A percentile compares a stretch with the other conserved stretches of the same genome.
phyloP scores from a whole-genome alignment of 2,329 filamentous ascomycete genomes.

The Septoria petroselini region DNA sequence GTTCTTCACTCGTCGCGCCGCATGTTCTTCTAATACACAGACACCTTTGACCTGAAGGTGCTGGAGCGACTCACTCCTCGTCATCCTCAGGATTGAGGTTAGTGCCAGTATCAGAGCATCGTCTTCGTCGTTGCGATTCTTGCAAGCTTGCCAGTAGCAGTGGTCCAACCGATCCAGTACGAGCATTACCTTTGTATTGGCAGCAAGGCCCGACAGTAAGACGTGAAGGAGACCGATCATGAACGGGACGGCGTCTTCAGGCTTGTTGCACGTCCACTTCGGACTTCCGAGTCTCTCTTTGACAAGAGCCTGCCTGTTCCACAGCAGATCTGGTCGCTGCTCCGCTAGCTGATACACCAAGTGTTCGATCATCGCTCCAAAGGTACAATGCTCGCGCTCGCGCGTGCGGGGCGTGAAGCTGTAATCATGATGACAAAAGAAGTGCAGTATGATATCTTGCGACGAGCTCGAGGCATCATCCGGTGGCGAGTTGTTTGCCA shows the following conservation, averaged over 20 bases:
- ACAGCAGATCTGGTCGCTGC: neutral
- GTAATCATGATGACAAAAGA: neutral
- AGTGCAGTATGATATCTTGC: neutral
- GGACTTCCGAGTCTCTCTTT: no score
- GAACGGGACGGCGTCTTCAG: neutral
- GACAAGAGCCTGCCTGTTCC: neutral
- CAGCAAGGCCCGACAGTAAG: neutral
- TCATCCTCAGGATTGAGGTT: no score
- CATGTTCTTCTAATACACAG: no score
- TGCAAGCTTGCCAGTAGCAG: neutral
- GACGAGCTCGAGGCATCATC: no score
- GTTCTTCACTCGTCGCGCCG: no score
- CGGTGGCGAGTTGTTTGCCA: no score
- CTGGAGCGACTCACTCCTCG: no score
- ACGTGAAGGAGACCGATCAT: neutral
- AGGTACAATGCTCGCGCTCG: neutral
- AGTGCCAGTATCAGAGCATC: no score
- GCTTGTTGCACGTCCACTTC: neutral
- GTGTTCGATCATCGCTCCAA: neutral
- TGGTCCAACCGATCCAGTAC: neutral
- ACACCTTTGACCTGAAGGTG: no score
- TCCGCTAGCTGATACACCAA: neutral
- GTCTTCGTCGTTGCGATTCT: neutral
- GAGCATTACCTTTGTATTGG: neutral
- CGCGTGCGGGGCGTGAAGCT: neutral